phyloP scores from a whole-genome alignment of 441 rosid genomes.

The Melastoma candidum region DNA sequence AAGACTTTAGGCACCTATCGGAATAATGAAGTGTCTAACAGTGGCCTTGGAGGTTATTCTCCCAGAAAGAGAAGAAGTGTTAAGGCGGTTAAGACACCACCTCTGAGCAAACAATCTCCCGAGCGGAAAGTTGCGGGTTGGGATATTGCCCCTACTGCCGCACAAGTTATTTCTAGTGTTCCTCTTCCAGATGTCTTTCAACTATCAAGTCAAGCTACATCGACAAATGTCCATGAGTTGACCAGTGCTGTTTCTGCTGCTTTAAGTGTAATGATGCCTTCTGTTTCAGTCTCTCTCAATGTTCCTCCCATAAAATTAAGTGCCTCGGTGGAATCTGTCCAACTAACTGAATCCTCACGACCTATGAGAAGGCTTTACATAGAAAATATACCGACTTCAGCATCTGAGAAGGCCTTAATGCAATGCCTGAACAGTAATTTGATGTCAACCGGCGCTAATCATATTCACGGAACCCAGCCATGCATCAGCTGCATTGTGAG shows the following conservation, averaged over 20 bases:
- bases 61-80: constrained; percentile 80
- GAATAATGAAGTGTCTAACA: constrained; percentile 38
- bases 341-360: constrained; percentile 76
- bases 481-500: constrained; percentile 91
- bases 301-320: constrained; percentile 25
- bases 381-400: constrained; percentile 69
- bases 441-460: constrained; percentile 57
- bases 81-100: constrained; percentile 52
- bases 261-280: constrained; percentile 31
- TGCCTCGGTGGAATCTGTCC: constrained; percentile 53
- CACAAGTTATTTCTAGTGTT: constrained; percentile 21
- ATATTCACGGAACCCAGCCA: constrained; percentile 57
- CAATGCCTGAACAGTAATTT: constrained; percentile 52
- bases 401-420: constrained; percentile 70
- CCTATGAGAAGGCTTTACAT: constrained; percentile 79
- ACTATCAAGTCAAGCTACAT: constrained; percentile 27
- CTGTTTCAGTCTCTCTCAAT: constrained; percentile 27
- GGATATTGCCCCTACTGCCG: constrained; percentile 57
- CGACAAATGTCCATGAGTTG: constrained; percentile 30
- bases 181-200: constrained; percentile 35
- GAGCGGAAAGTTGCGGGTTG: constrained; percentile 71
- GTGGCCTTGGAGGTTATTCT: constrained; percentile 90
- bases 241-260: constrained; percentile 30
- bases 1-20: constrained; percentile 44
- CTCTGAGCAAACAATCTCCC: constrained; percentile 58